These are phyloP conservation scores for Neurospora sp. DNA, from an alignment of 2,329 filamentous ascomycete genomes.

Conservation along the genomic window DNA sequence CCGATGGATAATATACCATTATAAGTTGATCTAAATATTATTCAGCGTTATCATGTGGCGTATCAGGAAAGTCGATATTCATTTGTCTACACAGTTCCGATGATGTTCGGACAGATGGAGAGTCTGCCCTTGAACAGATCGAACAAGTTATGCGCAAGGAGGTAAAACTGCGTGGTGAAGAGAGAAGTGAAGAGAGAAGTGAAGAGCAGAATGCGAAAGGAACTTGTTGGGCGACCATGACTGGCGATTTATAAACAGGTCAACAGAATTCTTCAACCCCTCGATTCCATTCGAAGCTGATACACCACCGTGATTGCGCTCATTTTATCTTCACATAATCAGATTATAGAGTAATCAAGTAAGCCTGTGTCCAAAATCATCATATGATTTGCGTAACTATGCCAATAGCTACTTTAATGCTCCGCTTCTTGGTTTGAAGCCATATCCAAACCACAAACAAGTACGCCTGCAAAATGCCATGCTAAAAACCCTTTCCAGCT, in stretches of 20 bases:
- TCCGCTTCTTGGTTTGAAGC: not conserved
- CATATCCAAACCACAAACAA: not conserved
- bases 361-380: not conserved
- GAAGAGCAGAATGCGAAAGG: not conserved
- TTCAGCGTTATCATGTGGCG: not conserved
- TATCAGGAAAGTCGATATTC: not conserved
- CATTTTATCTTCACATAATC: not conserved
- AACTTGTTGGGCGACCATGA: not conserved
- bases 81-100: not conserved
- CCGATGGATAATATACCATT: not conserved
- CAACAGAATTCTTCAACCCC: not conserved
- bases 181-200: not conserved
- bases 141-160: not conserved
- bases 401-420: not conserved
- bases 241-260: not conserved
- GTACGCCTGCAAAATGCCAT: not conserved
- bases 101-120: not conserved
- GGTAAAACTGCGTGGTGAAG: not conserved
- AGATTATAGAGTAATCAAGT: not conserved
- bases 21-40: not conserved
- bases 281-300: not conserved
- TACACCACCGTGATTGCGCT: not conserved
- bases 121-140: not conserved
- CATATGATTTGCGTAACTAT: not conserved
- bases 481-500: not conserved